phyloP scores from a whole-genome alignment of 2,329 filamentous ascomycete species.

The Paecilomyces dactylethromorphus region DNA sequence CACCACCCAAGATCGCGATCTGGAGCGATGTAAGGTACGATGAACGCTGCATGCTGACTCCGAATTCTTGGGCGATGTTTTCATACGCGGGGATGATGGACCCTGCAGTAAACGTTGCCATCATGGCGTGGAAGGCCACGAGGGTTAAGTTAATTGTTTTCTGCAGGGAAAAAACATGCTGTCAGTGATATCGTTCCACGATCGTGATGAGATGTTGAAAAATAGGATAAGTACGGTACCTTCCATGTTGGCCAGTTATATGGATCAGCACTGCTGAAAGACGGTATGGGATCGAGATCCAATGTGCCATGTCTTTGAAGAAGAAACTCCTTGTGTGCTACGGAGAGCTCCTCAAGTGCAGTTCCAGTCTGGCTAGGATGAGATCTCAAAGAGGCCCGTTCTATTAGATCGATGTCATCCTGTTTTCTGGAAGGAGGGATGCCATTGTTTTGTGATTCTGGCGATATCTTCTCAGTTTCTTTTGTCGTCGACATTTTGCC shows the following conservation, averaged over 20 bases:
- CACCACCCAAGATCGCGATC: constrained; percentile 48
- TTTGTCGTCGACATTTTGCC: neutral
- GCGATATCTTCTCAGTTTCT: neutral
- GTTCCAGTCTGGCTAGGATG: constrained; percentile 26
- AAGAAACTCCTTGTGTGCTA: constrained; percentile 41
- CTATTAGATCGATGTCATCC: neutral
- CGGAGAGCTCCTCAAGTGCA: constrained; percentile 12
- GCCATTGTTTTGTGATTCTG: neutral
- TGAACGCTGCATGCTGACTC: constrained; percentile 41
- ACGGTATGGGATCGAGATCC: constrained; percentile 49
- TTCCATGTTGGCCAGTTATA: constrained; percentile 52
- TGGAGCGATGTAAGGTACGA: constrained; percentile 52
- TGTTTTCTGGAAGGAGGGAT: neutral
- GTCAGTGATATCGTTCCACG: constrained; percentile 1
- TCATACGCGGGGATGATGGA: constrained; percentile 51
- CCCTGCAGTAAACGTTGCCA: constrained; percentile 51
- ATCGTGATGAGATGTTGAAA: constrained; percentile 31
- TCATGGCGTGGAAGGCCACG: constrained; percentile 52
- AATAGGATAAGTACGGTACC: constrained; percentile 50
- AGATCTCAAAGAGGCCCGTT: neutral
- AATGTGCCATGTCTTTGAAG: constrained; percentile 48
- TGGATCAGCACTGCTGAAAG: constrained; percentile 45
- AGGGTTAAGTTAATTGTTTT: constrained; percentile 48
- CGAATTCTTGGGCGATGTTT: constrained; percentile 46
- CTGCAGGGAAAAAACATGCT: constrained; percentile 19